Evolutionary conservation across 2,329 filamentous ascomycete species (phyloP), one percentile per base, ranked within the genome.

Genomic region (Endocalyx cinctus): DNA sequence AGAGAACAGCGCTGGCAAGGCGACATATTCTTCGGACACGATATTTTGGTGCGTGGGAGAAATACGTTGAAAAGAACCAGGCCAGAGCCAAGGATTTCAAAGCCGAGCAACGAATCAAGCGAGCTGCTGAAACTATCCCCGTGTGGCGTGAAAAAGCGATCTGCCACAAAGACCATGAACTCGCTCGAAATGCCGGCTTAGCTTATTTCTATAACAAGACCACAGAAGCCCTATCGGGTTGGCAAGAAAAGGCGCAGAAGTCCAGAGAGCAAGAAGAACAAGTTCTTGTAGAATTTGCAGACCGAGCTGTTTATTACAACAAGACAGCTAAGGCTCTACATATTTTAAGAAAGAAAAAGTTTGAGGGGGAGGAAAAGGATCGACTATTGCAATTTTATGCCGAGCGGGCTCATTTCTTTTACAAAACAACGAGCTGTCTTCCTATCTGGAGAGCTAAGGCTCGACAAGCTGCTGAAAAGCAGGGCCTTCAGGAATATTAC

Each of bases 21-120:
- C 44, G 55, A 29, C 55, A 59, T 31, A 57, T 59, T 11, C 39
- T 57, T 8, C 54, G 55, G 15, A 55, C 56, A 52, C 48, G 53
- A 37, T 56, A 53, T 27, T 57, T 56, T 27, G 48, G 47, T 29
- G 48, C 49, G 14, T 58, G 53, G 54, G 50, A 53, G 38, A 45
- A 32, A 11, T 53, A 55, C 20, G 56, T 54, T 8, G 34, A 31
- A 11, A 42, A 49, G 11, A 48, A 52, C 31, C 12, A 43, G 12
- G 30, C 30, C 4, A 52, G 46, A 35, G 46, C 47, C 3, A 42
- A 41, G 34, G 41, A 47, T 10, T 55, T 57, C 19, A 31, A 35
- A 20, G 38, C 37, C 22, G 42, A 45, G 13, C 45, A 31, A 18
- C 39, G 43, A 22, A 35, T 37, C 14, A 31, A 45, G 34, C 42